Evolutionary conservation across 2,329 filamentous ascomycete genomes (phyloP), one percentile per base, ranked within the genome.

Genomic region (Pseudogymnoascus sp.): DNA sequence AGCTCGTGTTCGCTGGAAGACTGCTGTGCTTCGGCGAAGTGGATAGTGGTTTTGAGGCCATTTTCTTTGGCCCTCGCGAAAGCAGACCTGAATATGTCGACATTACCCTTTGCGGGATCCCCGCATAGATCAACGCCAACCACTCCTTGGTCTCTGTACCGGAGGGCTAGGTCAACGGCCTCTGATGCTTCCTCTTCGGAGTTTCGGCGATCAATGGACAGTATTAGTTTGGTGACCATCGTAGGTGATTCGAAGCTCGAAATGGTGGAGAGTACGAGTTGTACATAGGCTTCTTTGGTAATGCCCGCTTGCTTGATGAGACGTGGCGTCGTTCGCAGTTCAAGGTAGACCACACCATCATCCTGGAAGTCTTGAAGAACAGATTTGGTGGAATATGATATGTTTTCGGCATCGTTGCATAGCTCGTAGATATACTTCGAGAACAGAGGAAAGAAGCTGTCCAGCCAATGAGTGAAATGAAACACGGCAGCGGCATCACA

Each of bases 121-220:
- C 91, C 91, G 74, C 90, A 93, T 19, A 95, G 82, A 71, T 95
- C 91, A 21, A 95, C 74, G 13, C 86, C 90, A 1, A 93, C 87
- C 4, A 93, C 83, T 17, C 85, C 84, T 4, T 75, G 71, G 38
- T 69, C 67, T 13, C 75, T 76, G 71, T 86, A 83, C 64, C 77
- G 76, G 57, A 82, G 73, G 1, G 88, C 89, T 1, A 95, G 79
- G 17, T 81, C 76, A 23, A 93, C 80, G 3, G 87, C 83, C 65
- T 86, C 78, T n/a, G 78, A 70, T 0, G 90, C 90, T 66, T 88
- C 83, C 1, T 75, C 71, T 8, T 78, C 69, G 8, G 82, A 78
- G 67, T 84, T 84, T 68, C 84, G 79, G 17, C 90, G 83, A 74
- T 96, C 90, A 40, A 93, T 78, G 33, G 88, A 90, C 10, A 95